Evolutionary conservation across 176 grass and related monocot genomes (phyloP).

Genomic region (Musa schizocarpa): DNA sequence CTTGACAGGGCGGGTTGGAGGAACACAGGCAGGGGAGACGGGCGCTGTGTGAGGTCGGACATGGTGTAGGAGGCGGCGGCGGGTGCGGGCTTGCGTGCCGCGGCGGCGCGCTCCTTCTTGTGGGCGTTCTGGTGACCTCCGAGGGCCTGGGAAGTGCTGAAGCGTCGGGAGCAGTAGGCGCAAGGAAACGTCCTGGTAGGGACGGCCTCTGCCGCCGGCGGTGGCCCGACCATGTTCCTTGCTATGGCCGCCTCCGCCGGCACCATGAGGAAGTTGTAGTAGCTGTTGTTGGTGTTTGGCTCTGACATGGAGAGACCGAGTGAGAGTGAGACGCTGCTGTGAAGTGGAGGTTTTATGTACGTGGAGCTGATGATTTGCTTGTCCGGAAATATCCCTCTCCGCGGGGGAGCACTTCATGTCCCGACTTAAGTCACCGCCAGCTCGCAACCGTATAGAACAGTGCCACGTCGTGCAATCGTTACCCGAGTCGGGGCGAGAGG

Average conservation of each 20-base stretch:
- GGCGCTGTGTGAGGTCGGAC: neutral
- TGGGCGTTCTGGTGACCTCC: conserved; percentile 19
- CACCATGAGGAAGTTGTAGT: neutral
- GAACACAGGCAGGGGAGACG: neutral
- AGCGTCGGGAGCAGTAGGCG: conserved; percentile 9
- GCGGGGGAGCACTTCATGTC: neutral
- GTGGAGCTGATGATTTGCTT: neutral
- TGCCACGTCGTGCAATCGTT: neutral
- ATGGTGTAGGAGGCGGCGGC: neutral
- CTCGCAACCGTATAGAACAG: neutral
- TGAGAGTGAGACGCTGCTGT: neutral
- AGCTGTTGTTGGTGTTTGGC: neutral
- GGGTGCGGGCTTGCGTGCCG: neutral
- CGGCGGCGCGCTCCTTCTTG: conserved; percentile 15
- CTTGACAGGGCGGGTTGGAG: neutral
- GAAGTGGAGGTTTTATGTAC: neutral
- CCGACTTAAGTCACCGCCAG: neutral
- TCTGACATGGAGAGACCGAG: neutral
- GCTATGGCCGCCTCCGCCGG: neutral
- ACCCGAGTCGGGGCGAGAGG: neutral
- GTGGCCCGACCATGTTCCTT: neutral
- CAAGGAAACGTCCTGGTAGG: neutral
- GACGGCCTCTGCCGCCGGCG: neutral
- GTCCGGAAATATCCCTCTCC: neutral
- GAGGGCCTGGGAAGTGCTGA: conserved; percentile 15